Base-by-base conservation (phyloP, 192 early-diverging fungal species). In the Rhizoclosmatium globosum region DNA sequence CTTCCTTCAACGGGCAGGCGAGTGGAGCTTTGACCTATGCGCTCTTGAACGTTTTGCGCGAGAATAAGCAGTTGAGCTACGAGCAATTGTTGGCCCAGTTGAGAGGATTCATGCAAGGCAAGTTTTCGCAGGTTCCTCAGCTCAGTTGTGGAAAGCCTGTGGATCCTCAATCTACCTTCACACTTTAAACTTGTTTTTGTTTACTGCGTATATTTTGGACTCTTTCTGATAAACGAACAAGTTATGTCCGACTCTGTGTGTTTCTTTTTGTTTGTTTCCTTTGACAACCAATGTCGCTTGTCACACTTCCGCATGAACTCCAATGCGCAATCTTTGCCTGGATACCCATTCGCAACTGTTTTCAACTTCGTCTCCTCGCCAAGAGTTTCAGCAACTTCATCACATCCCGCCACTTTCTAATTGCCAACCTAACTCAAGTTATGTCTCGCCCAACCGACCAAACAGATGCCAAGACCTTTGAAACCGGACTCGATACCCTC, bases 91-190 rank as follows among this genome's bases (percentile, higher is more conserved):
- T 96, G 59, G 89, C 91, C 72, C 86, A 81, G 41, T 85, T 95
- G 56, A 89, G 94, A 62, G 82, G 84, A 2, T 90, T 93, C 62
- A 83, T 97, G 74, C 66, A 79, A 3, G 85, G 86, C 48, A 87
- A 88, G 68, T 96, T 95, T 78, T 82, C 79, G 4, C 94, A 97
- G 82, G 87, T 93, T 77, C 95, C 95, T 11, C 95, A 97, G 82
- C 86, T 97, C 60, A 89, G 88, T 68, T 86, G 90, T 15, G 91
- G 91, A n/a, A 84, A 86, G 17, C 77, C 83, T 44, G 88, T 93
- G 85, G 87, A 93, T 81, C 87, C 92, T 87, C 80, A 90, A 4
- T 45, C 69, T 17, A 48, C 58, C 11, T 79, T 81, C 46, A 23
- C 39, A 61, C 13, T 81, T 71, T 81, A 79, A 64, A 64, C 57